Base-by-base conservation (phyloP, 371 early-diverging fungal genomes). In the Mortierella sp. region DNA sequence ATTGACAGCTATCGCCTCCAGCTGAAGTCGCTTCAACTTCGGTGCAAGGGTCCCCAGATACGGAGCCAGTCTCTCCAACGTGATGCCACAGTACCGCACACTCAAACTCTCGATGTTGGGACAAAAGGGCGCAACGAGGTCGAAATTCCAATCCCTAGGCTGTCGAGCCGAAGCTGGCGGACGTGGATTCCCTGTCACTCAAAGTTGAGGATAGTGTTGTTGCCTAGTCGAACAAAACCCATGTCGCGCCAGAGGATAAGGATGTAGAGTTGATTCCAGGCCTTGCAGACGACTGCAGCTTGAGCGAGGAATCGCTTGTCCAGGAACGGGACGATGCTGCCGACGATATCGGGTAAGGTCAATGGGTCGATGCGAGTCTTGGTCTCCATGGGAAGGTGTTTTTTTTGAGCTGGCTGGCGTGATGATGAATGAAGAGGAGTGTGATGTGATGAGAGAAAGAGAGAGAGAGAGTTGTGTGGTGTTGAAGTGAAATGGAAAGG, bases 321-420 rank as follows among this genome's bases (percentile, higher is more conserved):
- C 7, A 44, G 64, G 45, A 64, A 48, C 16, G n/a, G 10, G 1
- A 24, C 39, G 26, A 71, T 64, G 71, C 9, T 31, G 8, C 31
- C 64, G 64, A 71, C 41, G 9, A 71, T 64, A 26, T 64, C 71
- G 22, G 45, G 65, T 24, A 41, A 45, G 71, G 34, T 48, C 13
- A 71, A 29, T 50, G 64, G 40, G 26, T 24, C 45, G 26, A 63
- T 47, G 24, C 41, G 13, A 19, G 29, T n/a, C 41, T 26, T 52
- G 34, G 55, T 9, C 24, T 24, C 39, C 6, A 31, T 55, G n/a
- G 58, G 13, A 19, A 24, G 37, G n/a, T 11, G 26, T 10, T 8
- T 39, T 7, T 41, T 41, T 70, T 45, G 16, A 41, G 55, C 41
- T 41, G 39, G 58, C n/a, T n/a, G n/a, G n/a, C n/a, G n/a, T n/a